These are phyloP conservation scores for Tubosaeta sp. DNA, from an alignment of 768 basidiomycete genomes.

Conservation along the genomic window DNA sequence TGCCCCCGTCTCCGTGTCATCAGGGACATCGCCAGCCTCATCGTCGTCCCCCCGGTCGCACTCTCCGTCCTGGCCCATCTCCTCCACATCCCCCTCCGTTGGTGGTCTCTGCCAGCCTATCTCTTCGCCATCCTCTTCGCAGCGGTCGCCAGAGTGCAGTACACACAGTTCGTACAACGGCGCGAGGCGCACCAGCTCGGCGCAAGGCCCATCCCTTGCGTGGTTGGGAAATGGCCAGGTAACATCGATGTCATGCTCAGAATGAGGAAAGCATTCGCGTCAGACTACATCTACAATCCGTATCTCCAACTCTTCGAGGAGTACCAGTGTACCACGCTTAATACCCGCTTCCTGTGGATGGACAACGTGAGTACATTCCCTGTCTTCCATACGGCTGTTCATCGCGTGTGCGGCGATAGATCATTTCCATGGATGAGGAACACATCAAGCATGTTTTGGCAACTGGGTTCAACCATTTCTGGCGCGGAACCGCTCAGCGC, in stretches of 20 bases:
- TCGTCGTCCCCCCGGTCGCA: conserved; percentile 39
- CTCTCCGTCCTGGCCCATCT: conserved; percentile 32
- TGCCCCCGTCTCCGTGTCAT: conserved; percentile 49
- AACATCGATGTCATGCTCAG: conserved; percentile 64
- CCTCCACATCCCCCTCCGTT: conserved; percentile 31
- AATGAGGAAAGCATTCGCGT: conserved; percentile 52
- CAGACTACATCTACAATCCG: conserved; percentile 57
- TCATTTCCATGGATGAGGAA: conserved; percentile 71
- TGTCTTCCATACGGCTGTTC: background rate
- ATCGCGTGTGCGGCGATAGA: conserved; percentile 35
- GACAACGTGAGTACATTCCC: conserved; percentile 52
- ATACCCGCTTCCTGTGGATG: conserved; percentile 63
- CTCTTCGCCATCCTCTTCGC: conserved; percentile 40
- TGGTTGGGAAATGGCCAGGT: conserved; percentile 73
- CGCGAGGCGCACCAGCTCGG: conserved; percentile 46
- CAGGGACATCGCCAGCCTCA: conserved; percentile 39
- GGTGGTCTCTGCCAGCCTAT: conserved; percentile 35
- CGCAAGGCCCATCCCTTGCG: conserved; percentile 50
- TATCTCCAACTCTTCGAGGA: conserved; percentile 66
- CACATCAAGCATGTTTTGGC: conserved; percentile 62
- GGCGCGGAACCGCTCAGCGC: conserved; percentile 60
- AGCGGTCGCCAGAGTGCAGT: conserved; percentile 33
- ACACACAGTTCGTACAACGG: conserved; percentile 34
- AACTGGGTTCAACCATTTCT: conserved; percentile 64
- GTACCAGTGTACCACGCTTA: conserved; percentile 67